Base-by-base conservation (phyloP, 2,329 filamentous ascomycete genomes). In the Zymoseptoria crescenta region DNA sequence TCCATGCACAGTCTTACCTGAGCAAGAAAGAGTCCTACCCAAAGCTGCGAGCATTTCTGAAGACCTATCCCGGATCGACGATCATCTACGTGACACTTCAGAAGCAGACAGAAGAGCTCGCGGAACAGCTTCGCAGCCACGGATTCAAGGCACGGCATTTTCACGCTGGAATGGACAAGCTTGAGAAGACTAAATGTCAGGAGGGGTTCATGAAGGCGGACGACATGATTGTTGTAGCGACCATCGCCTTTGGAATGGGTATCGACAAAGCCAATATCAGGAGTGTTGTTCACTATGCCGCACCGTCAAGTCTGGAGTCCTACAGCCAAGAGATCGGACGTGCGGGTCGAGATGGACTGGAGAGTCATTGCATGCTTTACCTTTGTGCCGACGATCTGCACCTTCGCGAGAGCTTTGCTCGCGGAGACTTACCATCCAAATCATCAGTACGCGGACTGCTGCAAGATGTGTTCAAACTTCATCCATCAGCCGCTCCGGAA, bases 301-400 rank as follows among this genome's bases (percentile, higher is more conserved):
- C 97, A 4, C 94, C 94, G 1, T 96, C 97, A 74, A 96, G 90
- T 68, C 78, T 99, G 54, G 94, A 99, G 74, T 94, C 94, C 0
- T 99, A 99, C 73, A 97, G 97, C 70, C 94, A 99, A 72, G 94
- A 99, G 74, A 99, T 94, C 50, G 94, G 94, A 0, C 88, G 94
- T 66, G 94, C 94, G 59, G 94, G 94, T 8, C 85, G 94, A 71
- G 94, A 99, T 72, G 93, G 93, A 8, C 0, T 80, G 79, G 58
- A 73, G 0, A 83, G 82, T 58, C 74, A 76, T 24, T 87, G 84
- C 67, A 77, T 85, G 72, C 76, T 85, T 51, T 85, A 80, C 61
- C 73, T 86, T 2, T 83, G 81, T 49, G 76, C 76, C 0, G 78
- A 82, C 49, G 83, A 86, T 62, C 80, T 84, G 49, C 80, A 83